Evolutionary conservation across 2,329 filamentous ascomycete genomes (phyloP).

Genomic region (Phialemoniopsis sp.): DNA sequence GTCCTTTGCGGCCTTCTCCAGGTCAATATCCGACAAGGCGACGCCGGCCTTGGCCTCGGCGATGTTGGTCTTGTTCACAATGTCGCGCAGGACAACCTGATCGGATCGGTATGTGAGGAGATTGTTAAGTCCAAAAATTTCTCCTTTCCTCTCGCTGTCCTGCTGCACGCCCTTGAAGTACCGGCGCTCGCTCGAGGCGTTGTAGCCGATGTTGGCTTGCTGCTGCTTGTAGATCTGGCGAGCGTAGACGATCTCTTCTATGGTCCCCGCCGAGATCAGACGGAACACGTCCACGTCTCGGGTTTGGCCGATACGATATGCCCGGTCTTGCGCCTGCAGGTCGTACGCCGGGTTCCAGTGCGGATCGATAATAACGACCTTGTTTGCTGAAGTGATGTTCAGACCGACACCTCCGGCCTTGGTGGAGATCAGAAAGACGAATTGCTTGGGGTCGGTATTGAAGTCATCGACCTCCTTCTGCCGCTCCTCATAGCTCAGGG

Average conservation of each 20-base stretch:
- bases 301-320: conserved; percentile 90
- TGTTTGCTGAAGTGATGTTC: conserved; percentile 97
- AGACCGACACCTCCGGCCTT: conserved; percentile 89
- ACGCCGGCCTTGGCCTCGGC: conserved; percentile 89
- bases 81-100: conserved; percentile 81
- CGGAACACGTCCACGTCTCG: conserved; percentile 95
- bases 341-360: conserved; percentile 98
- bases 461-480: conserved; percentile 82
- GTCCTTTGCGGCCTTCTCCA: conserved; percentile 56
- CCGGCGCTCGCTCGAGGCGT: conserved; percentile 82
- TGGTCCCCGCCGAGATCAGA: conserved; percentile 83
- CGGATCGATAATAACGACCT: conserved; percentile 94
- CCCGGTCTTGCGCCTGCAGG: conserved; percentile 91
- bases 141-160: conserved; percentile 75
- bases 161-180: conserved; percentile 97
- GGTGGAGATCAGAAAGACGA: conserved; percentile 94
- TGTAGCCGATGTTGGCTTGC: conserved; percentile 96
- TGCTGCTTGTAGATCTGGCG: conserved; percentile 99
- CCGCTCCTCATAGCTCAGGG: conserved; percentile 77
- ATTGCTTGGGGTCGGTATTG: conserved; percentile 81
- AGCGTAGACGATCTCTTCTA: conserved; percentile 96
- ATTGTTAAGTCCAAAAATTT: conserved; percentile 89
- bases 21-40: conserved; percentile 70
- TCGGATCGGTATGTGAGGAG: conserved; percentile 79
- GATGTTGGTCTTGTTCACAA: conserved; percentile 97